Percentiles rank a stretch among this genome's conserved stretches.
Conservation (phyloP, 2,329 filamentous ascomycete species). For the Sporothrix euskadiensis region DNA sequence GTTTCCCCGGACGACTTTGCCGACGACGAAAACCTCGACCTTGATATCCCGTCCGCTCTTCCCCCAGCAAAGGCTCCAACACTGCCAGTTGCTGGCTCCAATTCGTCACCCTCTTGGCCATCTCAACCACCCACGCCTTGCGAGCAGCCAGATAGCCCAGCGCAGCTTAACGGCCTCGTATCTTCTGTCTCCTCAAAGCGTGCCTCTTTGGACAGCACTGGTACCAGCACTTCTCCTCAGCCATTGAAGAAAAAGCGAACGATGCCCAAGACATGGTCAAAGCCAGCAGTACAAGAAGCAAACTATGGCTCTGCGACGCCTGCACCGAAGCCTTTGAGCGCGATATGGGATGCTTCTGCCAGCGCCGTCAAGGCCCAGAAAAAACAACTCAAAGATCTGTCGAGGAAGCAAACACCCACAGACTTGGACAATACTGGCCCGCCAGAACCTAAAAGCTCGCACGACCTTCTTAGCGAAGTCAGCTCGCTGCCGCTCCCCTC, state of each 20-base stretch:
- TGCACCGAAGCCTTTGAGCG: constrained; percentile 40
- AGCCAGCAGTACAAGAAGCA: constrained; percentile 41
- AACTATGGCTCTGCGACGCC: constrained; percentile 41
- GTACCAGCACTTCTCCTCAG: constrained; percentile 35
- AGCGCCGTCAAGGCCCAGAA: constrained; percentile 77
- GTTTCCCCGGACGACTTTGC: constrained; percentile 82
- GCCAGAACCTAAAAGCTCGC: not conserved
- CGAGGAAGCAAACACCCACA: constrained; percentile 49
- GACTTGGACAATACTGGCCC: constrained; percentile 43
- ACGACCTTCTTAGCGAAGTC: not conserved
- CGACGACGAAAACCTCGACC: constrained; percentile 74
- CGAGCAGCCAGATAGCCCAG: constrained; percentile 32
- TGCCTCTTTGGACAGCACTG: constrained; percentile 41
- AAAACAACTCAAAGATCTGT: constrained; percentile 68
- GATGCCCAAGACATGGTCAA: constrained; percentile 56
- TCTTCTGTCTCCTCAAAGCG: constrained; percentile 44
- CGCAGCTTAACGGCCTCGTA: not conserved
- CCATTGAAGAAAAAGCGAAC: constrained; percentile 60
- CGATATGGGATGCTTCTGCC: constrained; percentile 71
- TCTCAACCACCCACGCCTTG: constrained; percentile 59
- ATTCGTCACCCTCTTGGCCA: constrained; percentile 65
- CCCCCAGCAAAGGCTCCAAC: constrained; percentile 40
- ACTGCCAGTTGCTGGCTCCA: not conserved
- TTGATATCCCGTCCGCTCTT: constrained; percentile 62
- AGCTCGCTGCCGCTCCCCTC: constrained; percentile 35